Conservation (phyloP, 768 basidiomycete genomes). For the Leccinellum rugosiceps region DNA sequence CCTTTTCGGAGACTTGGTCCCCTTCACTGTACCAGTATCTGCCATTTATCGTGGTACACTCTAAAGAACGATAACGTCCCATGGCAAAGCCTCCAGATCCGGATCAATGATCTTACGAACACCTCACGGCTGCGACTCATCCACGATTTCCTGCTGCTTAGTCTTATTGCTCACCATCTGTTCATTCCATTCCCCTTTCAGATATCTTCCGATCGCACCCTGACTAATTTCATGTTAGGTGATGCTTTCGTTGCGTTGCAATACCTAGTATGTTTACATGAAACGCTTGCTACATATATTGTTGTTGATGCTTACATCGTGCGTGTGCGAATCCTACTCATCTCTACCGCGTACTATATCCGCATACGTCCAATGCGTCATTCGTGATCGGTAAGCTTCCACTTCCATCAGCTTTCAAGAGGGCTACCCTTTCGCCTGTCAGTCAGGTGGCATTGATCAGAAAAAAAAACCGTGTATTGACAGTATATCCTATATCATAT, state of each 20-base stretch:
- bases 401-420: neutral
- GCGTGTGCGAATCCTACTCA: neutral
- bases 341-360: neutral
- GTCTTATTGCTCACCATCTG: constrained; percentile 78
- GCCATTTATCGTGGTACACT: constrained; percentile 47
- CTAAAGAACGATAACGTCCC: no score
- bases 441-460: neutral
- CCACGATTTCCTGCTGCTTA: constrained; percentile 91
- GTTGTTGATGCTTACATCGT: neutral
- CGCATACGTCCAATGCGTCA: neutral
- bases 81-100: neutral
- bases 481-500: neutral
- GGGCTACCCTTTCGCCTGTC: neutral
- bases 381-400: neutral
- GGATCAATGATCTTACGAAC: neutral
- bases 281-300: neutral
- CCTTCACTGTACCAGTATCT: neutral
- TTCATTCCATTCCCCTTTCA: constrained; percentile 59
- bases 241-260: neutral
- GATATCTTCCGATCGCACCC: neutral
- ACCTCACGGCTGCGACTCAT: constrained; percentile 51
- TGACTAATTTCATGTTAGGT: neutral
- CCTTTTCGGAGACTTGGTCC: constrained; percentile 37
- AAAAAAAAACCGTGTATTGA: neutral
- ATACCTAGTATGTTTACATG: neutral